Conservation (phyloP, 306 rosid species). For the Gleditsia sinensis region DNA sequence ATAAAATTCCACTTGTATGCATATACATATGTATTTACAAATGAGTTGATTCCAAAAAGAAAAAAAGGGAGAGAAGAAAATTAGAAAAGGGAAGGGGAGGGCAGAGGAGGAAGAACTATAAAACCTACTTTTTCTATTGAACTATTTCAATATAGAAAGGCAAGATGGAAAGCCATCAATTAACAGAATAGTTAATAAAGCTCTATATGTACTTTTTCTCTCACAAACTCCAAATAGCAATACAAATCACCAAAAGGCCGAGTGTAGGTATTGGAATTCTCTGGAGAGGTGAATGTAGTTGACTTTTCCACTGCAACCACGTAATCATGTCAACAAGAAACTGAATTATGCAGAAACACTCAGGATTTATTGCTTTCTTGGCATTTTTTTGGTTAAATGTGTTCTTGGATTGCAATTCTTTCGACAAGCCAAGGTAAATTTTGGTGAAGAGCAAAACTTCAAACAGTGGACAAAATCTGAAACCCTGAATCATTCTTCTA, state of each 20-base stretch:
- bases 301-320: conserved; percentile 33
- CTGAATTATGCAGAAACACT: conserved; percentile 36
- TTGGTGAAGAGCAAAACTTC: conserved; percentile 30
- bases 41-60: conserved; percentile 22
- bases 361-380: conserved; percentile 25
- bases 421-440: conserved; percentile 25
- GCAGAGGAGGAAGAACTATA: conserved; percentile 35
- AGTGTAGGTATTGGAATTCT: too few species aligned
- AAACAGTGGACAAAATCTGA: conserved; percentile 34
- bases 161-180: conserved; percentile 27
- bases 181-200: too few species aligned
- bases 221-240: too few species aligned
- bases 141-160: conserved; percentile 38
- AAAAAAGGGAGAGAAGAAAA: conserved; percentile 20
- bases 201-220: too few species aligned
- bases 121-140: conserved; percentile 45
- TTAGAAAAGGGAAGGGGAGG: conserved; percentile 22
- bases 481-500: conserved; percentile 43
- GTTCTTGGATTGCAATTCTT: conserved; percentile 30
- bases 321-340: conserved; percentile 33
- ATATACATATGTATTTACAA: conserved; percentile 51
- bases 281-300: too few species aligned
- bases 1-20: conserved; percentile 44
- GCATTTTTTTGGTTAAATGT: conserved; percentile 16
- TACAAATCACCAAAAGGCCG: too few species aligned